A percentile compares a stretch with the other conserved stretches of the same genome.
Evolutionary conservation across 148 eudicot genomes (phyloP).

Genomic region (Chenopodium quinoa): DNA sequence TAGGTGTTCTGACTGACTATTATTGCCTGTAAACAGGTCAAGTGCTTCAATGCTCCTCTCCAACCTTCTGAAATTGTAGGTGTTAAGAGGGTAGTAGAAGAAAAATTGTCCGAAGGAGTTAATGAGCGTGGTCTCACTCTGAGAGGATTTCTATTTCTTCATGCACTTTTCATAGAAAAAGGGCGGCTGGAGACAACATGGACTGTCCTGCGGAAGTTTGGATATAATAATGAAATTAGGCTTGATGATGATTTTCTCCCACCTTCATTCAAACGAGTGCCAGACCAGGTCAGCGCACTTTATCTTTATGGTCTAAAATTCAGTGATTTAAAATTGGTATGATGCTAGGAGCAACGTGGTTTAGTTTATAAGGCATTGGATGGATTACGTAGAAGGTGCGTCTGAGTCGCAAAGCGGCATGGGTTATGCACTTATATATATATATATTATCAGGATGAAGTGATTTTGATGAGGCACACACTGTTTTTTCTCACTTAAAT

Average conservation of each 20-base stretch:
- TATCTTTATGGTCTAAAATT: neutral
- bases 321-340: too few species aligned
- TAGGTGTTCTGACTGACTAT: neutral
- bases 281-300: conserved; percentile 68
- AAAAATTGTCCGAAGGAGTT: conserved; percentile 82
- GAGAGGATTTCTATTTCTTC: conserved; percentile 85
- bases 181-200: conserved; percentile 94
- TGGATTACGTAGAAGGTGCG: too few species aligned
- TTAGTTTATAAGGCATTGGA: too few species aligned
- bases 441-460: too few species aligned
- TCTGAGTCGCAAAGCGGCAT: too few species aligned
- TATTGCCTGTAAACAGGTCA: conserved; percentile 54
- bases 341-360: too few species aligned
- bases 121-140: conserved; percentile 83
- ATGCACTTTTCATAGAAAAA: conserved; percentile 89
- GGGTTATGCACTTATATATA: too few species aligned
- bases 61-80: conserved; percentile 89
- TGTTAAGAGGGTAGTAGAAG: conserved; percentile 96
- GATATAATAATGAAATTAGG: conserved; percentile 86
- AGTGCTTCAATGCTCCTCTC: conserved; percentile 92
- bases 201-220: conserved; percentile 91
- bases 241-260: conserved; percentile 72
- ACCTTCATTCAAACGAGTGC: conserved; percentile 66
- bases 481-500: too few species aligned
- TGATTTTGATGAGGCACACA: too few species aligned